Base-by-base conservation (phyloP, 495 filamentous ascomycete genomes). In the Collariella sp. region DNA sequence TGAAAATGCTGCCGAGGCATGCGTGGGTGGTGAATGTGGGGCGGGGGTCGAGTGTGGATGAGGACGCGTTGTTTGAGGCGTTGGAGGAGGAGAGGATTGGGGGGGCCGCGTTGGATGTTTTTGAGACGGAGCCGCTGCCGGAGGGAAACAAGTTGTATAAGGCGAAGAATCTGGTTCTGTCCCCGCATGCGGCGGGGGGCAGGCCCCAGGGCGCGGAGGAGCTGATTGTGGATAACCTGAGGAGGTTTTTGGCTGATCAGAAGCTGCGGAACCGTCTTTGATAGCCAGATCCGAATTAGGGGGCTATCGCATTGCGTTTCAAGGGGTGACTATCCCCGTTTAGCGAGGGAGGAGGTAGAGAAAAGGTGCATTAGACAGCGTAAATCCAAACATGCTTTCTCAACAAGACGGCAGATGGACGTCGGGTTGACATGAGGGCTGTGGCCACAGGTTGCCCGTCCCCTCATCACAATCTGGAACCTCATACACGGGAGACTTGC, bases 11-110 rank as follows among this genome's bases (percentile, higher is more conserved):
- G 77, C 90, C 89, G 63, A 77, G 79, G 57, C 88, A 88, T 12
- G 80, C 86, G 13, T 86, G 89, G 62, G 77, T 91, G 48, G 80
- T 91, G 15, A 94, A 94, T 64, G 91, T 89, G 3, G 88, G 88
- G 5, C 80, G 88, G 6, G 88, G 88, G 19, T 85, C 85, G 29
- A 71, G 88, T 52, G 81, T 91, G 35, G 84, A 94, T 60, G 88
- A 94, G 75, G 83, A 74, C 36, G 86, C 86, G 20, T 75, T 90
- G 51, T 85, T 83, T n/a, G 77, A 82, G 18, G 86, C 87, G 20
- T 66, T 91, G 12, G 78, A 87, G 44, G 77, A 71, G 33, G 85
- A 81, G 2, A 78, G 80, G 72, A 78, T 89, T 53, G 76, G 77
- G n/a, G 77, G 78, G 61, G 74, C 80, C 57, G 87, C 85, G 43